A percentile compares a stretch with the other conserved stretches of the same genome.
phyloP scores from a whole-genome alignment of 768 basidiomycete genomes.

The Chiua virens region DNA sequence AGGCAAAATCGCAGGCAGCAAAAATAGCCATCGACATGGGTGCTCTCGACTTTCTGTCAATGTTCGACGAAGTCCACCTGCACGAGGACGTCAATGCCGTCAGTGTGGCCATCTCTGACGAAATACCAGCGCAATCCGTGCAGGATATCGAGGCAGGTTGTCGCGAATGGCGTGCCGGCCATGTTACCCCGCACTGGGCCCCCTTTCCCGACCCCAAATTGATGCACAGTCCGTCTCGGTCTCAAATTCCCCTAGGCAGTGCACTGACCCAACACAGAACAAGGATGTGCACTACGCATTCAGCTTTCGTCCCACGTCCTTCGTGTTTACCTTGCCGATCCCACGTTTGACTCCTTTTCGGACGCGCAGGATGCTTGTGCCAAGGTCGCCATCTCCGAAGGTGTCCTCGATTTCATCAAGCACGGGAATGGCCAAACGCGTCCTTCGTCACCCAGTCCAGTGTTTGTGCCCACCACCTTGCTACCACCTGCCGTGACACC shows the following conservation, averaged over 20 bases:
- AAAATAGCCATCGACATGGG: conserved; percentile 57
- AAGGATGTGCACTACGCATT: conserved; percentile 60
- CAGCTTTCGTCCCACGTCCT: conserved; percentile 49
- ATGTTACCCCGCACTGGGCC: conserved; percentile 55
- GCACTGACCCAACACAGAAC: conserved; percentile 31
- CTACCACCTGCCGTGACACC: conserved; percentile 13
- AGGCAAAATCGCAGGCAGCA: conserved; percentile 56
- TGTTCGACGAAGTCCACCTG: too few species aligned
- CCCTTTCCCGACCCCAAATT: conserved; percentile 46
- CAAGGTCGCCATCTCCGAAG: conserved; percentile 49
- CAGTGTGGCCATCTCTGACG: background rate
- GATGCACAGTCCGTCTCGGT: conserved; percentile 39
- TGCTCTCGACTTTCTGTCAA: conserved; percentile 51
- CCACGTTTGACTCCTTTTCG: conserved; percentile 38
- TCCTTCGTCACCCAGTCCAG: conserved; percentile 28
- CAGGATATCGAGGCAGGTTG: conserved; percentile 55
- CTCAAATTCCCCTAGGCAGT: background rate
- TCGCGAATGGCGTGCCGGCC: conserved; percentile 50
- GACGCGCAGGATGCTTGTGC: conserved; percentile 58
- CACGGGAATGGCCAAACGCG: conserved; percentile 51
- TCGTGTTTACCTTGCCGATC: conserved; percentile 51
- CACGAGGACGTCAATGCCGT: too few species aligned
- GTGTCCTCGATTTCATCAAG: conserved; percentile 58
- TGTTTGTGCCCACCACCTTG: conserved; percentile 3
- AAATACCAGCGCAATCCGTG: conserved; percentile 15